Evolutionary conservation across 2,329 filamentous ascomycete species (phyloP), one percentile per base, ranked within the genome.

Genomic region (Alternaria sp.): DNA sequence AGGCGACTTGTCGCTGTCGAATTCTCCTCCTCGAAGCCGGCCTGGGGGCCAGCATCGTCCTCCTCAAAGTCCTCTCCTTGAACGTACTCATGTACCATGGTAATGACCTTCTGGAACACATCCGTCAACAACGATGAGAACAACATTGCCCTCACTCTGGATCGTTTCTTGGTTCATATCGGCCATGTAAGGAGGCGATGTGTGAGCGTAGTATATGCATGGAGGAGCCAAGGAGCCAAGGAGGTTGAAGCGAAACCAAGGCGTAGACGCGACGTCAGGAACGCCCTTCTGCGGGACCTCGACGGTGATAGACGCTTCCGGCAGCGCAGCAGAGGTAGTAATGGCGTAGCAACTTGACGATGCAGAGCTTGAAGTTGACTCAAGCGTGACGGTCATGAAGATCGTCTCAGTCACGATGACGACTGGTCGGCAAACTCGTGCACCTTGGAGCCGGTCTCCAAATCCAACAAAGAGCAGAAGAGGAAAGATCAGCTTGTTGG

Each of bases 401-500:
- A 37, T 37, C 0, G 33, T 37, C 33, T 37, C 33, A 37, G 33
- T 37, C 33, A 37, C 4, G 33, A 37, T 37, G 33, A 37, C 4
- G 33, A 37, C 33, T 99, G 96, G 83, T 99, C 96, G 77, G 96
- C 96, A 74, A 98, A 98, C 81, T 99, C 96, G 77, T 94, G 97
- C 46, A 97, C 92, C 85, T 97, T 97, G 70, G 94, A 93, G 61
- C 96, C 96, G 0, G 95, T 97, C 84, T 98, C 96, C 69, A 98
- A 94, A 84, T 99, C 96, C 15, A 37, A 37, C 0, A 37, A 37
- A 1, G 33, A 37, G 33, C 0, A 37, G 33, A 37, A 37, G 33
- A 37, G 0, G 33, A 37, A 37, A 37, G 33, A 37, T 37, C 15
- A 37, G 33, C 33, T 37, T 37, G 33, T 10, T 9, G 33, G 0